These are phyloP conservation scores for Trichoderma polysporum DNA, from an alignment of 2,329 filamentous ascomycete species.

Conservation along the genomic window DNA sequence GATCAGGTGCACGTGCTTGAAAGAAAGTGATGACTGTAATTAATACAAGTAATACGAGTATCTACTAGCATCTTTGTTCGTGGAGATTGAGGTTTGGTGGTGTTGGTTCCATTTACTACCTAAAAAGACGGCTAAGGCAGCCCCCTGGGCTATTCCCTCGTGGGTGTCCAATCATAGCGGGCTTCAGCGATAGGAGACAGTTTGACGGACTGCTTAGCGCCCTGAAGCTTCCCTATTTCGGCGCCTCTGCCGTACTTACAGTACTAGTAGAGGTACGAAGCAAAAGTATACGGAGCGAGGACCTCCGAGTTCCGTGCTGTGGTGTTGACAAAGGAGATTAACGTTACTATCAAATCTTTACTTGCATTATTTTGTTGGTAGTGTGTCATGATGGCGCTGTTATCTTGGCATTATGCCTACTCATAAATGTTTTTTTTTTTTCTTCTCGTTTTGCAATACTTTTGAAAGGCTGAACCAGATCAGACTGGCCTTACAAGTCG, in stretches of 20 bases:
- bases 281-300: not conserved
- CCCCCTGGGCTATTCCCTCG: not conserved
- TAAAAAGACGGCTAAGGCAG: not conserved
- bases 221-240: constrained; percentile 3
- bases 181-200: not conserved
- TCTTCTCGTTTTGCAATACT: not conserved
- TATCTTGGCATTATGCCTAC: not conserved
- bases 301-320: not conserved
- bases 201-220: not conserved
- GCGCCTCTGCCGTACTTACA: not conserved
- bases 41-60: not conserved
- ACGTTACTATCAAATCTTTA: not conserved
- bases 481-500: not conserved
- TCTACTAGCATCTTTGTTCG: too few species aligned
- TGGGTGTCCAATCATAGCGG: not conserved
- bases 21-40: not conserved
- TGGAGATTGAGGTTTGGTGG: not conserved
- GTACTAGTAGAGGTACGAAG: too few species aligned
- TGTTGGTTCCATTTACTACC: not conserved
- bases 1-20: not conserved
- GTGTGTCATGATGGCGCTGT: not conserved
- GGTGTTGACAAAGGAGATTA: not conserved
- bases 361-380: not conserved
- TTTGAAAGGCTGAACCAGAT: not conserved
- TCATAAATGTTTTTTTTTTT: not conserved